Evolutionary conservation across 352 stramenopile species (phyloP), one percentile per base, ranked within the genome.

Genomic region (Pythium monospermum): DNA sequence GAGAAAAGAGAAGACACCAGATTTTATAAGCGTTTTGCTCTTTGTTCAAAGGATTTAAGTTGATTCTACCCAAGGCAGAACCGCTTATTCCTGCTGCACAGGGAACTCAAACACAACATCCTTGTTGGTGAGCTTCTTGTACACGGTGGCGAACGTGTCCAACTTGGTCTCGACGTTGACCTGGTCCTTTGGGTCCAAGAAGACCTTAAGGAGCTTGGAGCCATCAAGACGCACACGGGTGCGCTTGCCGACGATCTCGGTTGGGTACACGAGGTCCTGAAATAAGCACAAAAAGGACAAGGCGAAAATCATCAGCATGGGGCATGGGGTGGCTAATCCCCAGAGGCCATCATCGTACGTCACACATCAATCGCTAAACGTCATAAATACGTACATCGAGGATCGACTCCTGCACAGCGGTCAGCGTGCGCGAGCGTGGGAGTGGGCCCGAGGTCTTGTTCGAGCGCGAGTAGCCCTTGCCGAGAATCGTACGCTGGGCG

Each of bases 91-190:
- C 74, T 89, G 70, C 64, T 87, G 66, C 67, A 95, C 82, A 42
- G 84, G 83, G 68, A 98, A 98, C 76, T 98, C 87, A 66, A 99
- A 99, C 59, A 97, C 86, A 78, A 99, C 96, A 68, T 99, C 94
- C 84, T 99, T 99, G 86, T 99, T 98, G 69, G 97, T 99, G 57
- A 99, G 87, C 88, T 99, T 99, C 77, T 97, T 98, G 91, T 99
- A 99, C 58, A 99, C 96, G 53, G 89, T 94, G 57, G 95, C 86
- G 70, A 99, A 99, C 25, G 96, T 99, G 68, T 99, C 96, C n/a
- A 98, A 88, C 81, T 99, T 98, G 60, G 89, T 97, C 83, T 99
- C 97, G 26, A 99, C 95, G 79, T 99, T 99, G 45, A 98, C 94
- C 75, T 99, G 90, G 71, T 99, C 97, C 83, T 98, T 98, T 55